These are phyloP conservation scores for Bipolaris gigantea DNA, from an alignment of 2,329 filamentous ascomycete species.

Conservation along the genomic window DNA sequence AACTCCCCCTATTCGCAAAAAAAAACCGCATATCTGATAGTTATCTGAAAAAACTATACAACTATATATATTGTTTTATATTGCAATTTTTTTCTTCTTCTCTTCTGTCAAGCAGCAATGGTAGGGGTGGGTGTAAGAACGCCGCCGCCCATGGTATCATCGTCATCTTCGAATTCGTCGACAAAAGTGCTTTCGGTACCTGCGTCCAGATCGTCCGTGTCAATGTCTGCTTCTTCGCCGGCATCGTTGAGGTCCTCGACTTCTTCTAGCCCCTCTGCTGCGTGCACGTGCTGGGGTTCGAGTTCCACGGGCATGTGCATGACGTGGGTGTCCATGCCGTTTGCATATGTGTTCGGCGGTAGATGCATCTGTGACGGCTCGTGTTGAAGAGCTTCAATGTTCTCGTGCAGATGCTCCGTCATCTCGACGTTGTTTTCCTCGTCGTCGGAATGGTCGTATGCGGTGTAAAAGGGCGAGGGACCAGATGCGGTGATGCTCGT, in stretches of 20 bases:
- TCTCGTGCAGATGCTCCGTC: conserved; percentile 20
- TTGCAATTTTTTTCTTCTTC: not conserved
- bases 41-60: too few relatives aligned
- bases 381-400: conserved; percentile 9
- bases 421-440: conserved; percentile 23
- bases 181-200: conserved; percentile 30
- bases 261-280: conserved; percentile 3
- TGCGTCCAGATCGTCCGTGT: conserved; percentile 31
- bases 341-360: not conserved
- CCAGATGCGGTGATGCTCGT: conserved; percentile 35
- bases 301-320: conserved; percentile 5
- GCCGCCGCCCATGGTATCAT: conserved; percentile 13
- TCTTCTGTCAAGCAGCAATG: not conserved
- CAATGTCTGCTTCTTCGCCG: conserved; percentile 32
- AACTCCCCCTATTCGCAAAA: too few relatives aligned
- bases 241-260: conserved; percentile 20
- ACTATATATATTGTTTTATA: too few relatives aligned
- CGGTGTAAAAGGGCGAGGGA: conserved; percentile 15
- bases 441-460: conserved; percentile 16
- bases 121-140: conserved; percentile 25
- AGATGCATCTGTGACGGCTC: conserved; percentile 7
- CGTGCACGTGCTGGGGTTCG: conserved; percentile 13
- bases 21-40: too few relatives aligned
- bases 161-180: conserved; percentile 23
- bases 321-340: conserved; percentile 1